These are phyloP conservation scores for Venturia asperata DNA, from an alignment of 2,329 filamentous ascomycete genomes.

Conservation along the genomic window DNA sequence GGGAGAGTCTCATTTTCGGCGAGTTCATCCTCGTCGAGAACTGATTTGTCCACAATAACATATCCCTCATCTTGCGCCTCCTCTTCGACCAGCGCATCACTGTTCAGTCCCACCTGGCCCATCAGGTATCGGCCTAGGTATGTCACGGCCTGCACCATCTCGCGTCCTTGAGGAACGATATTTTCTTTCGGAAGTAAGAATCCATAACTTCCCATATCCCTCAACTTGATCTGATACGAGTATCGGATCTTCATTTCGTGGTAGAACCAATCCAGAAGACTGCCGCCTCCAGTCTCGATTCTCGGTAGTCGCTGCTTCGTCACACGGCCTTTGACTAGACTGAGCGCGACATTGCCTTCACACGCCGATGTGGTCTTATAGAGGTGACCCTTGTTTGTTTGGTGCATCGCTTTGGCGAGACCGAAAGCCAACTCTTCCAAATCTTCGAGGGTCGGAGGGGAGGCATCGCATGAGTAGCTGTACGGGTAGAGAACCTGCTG, in stretches of 20 bases:
- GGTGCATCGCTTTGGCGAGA: slow-evolving; percentile 78
- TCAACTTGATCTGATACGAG: slow-evolving; percentile 88
- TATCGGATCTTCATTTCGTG: slow-evolving; percentile 75
- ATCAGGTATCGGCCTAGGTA: slow-evolving; percentile 77
- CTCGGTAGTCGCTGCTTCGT: slow-evolving; percentile 40
- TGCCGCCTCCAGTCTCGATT: slow-evolving; percentile 72
- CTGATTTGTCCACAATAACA: not conserved
- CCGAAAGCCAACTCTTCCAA: slow-evolving; percentile 84
- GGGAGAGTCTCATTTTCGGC: not conserved
- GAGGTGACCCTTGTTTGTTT: slow-evolving; percentile 61
- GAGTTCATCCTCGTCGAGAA: slow-evolving; percentile 2
- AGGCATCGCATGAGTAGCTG: slow-evolving; percentile 69
- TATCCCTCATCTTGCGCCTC: slow-evolving; percentile 8
- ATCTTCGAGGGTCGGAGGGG: slow-evolving; percentile 83
- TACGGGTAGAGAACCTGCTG: slow-evolving; percentile 93
- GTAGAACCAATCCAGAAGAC: slow-evolving; percentile 92
- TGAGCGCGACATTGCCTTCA: slow-evolving; percentile 59
- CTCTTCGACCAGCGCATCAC: slow-evolving; percentile 9
- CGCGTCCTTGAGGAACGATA: slow-evolving; percentile 83
- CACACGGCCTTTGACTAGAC: slow-evolving; percentile 23
- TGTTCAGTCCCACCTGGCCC: slow-evolving; percentile 15
- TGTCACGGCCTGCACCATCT: slow-evolving; percentile 74
- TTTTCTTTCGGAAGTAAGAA: slow-evolving; percentile 82
- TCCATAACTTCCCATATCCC: slow-evolving; percentile 89
- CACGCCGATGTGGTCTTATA: slow-evolving; percentile 72